Conservation (phyloP, 2,329 filamentous ascomycete genomes). For the Clonostachys rosea region DNA sequence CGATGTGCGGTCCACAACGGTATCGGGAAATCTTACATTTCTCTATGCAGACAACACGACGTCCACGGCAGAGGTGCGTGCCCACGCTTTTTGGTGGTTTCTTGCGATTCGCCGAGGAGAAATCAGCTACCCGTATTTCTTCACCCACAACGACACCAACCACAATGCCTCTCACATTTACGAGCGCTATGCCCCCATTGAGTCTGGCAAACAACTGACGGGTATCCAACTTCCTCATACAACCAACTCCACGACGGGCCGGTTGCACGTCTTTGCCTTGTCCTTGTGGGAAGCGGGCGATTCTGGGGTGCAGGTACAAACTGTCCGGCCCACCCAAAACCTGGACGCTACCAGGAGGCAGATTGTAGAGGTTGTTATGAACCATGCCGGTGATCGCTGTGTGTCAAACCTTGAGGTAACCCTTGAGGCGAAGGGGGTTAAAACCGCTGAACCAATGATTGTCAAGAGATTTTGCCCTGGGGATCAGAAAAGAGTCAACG, state of each 20-base stretch:
- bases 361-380: conserved; percentile 31
- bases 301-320: conserved; percentile 23
- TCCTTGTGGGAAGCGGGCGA: conserved; percentile 20
- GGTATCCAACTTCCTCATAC: conserved; percentile 33
- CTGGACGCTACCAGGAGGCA: conserved; percentile 26
- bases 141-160: conserved; percentile 29
- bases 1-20: conserved; percentile 29
- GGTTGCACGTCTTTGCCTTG: conserved; percentile 36
- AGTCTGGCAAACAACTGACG: conserved; percentile 26
- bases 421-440: conserved; percentile 29
- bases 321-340: conserved; percentile 36
- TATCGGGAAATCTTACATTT: conserved; percentile 33
- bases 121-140: conserved; percentile 34
- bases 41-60: conserved; percentile 32
- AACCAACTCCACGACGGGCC: conserved; percentile 22
- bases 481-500: conserved; percentile 30
- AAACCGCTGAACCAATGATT: conserved; percentile 29
- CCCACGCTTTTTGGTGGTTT: conserved; percentile 35
- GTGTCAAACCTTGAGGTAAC: conserved; percentile 21
- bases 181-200: conserved; percentile 31
- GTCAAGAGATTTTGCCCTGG: conserved; percentile 35
- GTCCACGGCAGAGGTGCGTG: conserved; percentile 33
- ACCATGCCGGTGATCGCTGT: conserved; percentile 28
- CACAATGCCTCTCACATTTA: conserved; percentile 38
- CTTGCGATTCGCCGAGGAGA: conserved; percentile 39